Conservation (phyloP, 1,284 basidiomycete species). For the Microbotryomycetes sp. region DNA sequence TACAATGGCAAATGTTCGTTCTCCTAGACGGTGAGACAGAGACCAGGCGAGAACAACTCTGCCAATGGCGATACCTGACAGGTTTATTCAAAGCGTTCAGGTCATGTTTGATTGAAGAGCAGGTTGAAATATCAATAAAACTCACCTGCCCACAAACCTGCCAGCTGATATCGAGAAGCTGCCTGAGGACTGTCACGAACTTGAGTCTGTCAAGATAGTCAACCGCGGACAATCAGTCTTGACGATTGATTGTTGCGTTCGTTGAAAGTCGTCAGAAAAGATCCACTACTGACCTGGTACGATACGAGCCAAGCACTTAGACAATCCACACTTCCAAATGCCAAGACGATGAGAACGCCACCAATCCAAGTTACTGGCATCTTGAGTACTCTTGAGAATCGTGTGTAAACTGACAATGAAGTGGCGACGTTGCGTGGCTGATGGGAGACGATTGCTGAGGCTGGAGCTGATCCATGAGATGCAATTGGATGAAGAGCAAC, state of each 20-base stretch:
- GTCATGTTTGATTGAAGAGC: background rate
- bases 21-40: conserved; percentile 15
- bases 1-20: conserved; percentile 18
- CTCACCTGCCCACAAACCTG: conserved; percentile 19
- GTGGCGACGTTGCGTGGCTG: conserved; percentile 8
- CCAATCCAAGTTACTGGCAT: conserved; percentile 25
- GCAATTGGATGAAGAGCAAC: background rate
- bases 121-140: background rate
- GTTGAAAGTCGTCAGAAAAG: background rate
- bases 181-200: conserved; percentile 9
- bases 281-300: conserved; percentile 7
- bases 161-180: conserved; percentile 24
- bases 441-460: too few relatives aligned
- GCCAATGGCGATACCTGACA: conserved; percentile 25
- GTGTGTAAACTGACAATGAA: conserved; percentile 10
- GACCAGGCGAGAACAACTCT: conserved; percentile 17
- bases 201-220: background rate
- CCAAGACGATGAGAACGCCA: conserved; percentile 20
- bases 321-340: conserved; percentile 25
- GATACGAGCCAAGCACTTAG: conserved; percentile 28
- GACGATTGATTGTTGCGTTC: too few relatives aligned
- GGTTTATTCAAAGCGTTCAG: background rate
- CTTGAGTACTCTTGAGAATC: conserved; percentile 20
- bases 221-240: background rate
- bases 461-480: background rate